Evolutionary conservation across 306 rosid species (phyloP), one percentile per base, ranked within the genome.

Genomic region (Neltuma alba): DNA sequence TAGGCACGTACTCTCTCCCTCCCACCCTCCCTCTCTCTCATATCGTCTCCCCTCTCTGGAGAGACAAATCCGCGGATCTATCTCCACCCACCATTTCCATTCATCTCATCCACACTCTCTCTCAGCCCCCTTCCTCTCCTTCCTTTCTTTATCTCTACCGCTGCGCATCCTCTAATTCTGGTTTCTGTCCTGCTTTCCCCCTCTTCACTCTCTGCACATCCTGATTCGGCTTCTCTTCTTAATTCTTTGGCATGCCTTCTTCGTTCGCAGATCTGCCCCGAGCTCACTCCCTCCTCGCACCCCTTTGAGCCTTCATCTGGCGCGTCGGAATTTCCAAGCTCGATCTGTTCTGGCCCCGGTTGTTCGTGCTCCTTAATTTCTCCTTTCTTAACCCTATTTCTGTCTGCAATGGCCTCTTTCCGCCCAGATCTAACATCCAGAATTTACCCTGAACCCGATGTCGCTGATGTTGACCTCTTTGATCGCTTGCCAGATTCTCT

Each of bases 401-500:
- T 67, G 66, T 20, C 18, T n/a, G 44, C 62, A 80, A 87, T 85
- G 91, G 75, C 85, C 20, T 85, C 95, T 36, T 25, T 77, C 21
- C 92, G 90, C 34, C 40, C 86, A 79, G 92, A 92, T 91, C 97
- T 84, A 76, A 71, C 80, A 13, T 76, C 85, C 70, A 78, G 88
- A 78, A 83, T 93, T 52, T 84, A 71, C 81, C 91, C 95, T 0
- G 89, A 88, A 7, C 91, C 90, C 31, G 83, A 78, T 66, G 65
- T 16, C n/a, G 27, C 52, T 61, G 77, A 66, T 52, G 68, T 82
- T 74, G 98, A 92, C 86, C 90, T 89, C 85, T 91, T 93, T 71
- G 99, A 95, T 77, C 90, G 86, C 5, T 78, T 95, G 14, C 98
- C 98, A 0, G 99, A 95, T 74, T 90, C 97, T 10, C 84, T 95